phyloP scores from a whole-genome alignment of 78 protist species.

The Capsaspora owczarzaki region DNA sequence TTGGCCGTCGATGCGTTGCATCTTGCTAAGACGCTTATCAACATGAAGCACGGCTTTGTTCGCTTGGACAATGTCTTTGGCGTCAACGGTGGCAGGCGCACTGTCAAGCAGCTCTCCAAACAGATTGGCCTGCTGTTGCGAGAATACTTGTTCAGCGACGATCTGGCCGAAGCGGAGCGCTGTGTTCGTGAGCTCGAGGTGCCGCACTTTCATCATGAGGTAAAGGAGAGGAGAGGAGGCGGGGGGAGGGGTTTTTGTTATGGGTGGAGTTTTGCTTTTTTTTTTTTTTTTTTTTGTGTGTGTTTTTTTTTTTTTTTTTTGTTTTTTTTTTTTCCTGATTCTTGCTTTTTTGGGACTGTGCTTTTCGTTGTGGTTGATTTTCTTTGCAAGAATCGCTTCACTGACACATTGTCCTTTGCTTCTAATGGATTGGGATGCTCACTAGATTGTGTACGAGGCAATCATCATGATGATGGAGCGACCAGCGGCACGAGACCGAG shows the following conservation, averaged over 20 bases:
- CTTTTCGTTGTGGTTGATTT: too few species aligned
- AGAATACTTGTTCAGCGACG: not conserved
- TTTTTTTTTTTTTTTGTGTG: too few species aligned
- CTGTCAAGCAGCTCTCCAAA: not conserved
- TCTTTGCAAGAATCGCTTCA: too few species aligned
- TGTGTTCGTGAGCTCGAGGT: constrained; percentile 8
- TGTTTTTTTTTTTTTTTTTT: too few species aligned
- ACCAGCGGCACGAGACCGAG: not conserved
- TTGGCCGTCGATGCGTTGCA: too few species aligned
- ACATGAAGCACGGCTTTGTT: not conserved
- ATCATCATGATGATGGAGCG: not conserved
- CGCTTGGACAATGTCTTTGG: constrained; percentile 10
- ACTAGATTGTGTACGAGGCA: constrained; percentile 3
- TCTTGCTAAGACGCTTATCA: not conserved
- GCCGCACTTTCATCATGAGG: constrained; percentile 22
- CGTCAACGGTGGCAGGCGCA: not conserved
- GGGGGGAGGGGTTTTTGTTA: too few species aligned
- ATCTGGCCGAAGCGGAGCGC: constrained; percentile 10
- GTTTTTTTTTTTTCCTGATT: too few species aligned
- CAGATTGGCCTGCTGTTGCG: not conserved
- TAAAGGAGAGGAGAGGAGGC: too few species aligned
- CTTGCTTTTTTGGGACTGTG: too few species aligned
- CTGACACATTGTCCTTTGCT: too few species aligned
- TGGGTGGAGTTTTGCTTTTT: too few species aligned
- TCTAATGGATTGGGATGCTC: too few species aligned